A percentile compares a stretch with the other conserved stretches of the same genome.
Conservation (phyloP, 192 early-diverging fungal species). For the Dissophora globulifera region DNA sequence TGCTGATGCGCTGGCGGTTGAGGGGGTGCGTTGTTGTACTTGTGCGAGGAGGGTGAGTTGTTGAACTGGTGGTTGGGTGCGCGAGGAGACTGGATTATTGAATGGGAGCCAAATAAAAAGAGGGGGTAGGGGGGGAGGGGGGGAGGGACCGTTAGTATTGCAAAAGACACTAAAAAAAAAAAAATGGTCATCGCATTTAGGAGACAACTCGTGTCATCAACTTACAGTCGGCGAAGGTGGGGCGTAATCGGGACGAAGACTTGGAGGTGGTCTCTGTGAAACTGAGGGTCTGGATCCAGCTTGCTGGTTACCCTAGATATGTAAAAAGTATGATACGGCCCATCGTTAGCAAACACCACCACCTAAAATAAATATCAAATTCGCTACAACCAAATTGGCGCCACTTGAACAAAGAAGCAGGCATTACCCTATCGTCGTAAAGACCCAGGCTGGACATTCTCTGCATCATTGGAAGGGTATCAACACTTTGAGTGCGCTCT, state of each 20-base stretch:
- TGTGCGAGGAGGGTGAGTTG: conserved; percentile 21
- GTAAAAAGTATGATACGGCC: too few relatives aligned
- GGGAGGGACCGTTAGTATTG: too few relatives aligned
- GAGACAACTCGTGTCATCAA: background rate
- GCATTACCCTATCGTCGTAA: conserved; percentile 43
- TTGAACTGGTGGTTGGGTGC: conserved; percentile 29
- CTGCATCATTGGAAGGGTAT: conserved; percentile 35
- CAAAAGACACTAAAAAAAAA: too few relatives aligned
- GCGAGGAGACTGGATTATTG: conserved; percentile 25
- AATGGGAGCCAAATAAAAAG: too few relatives aligned
- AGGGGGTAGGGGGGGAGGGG: too few relatives aligned
- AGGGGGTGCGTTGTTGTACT: conserved; percentile 15
- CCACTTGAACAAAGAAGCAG: too few relatives aligned
- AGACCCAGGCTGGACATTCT: conserved; percentile 46
- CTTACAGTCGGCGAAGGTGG: conserved; percentile 50
- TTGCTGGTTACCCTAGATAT: conserved; percentile 37
- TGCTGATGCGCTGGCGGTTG: conserved; percentile 18
- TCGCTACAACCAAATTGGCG: background rate
- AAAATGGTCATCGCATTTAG: too few relatives aligned
- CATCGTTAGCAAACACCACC: background rate
- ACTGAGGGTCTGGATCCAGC: conserved; percentile 46
- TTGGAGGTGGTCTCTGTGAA: conserved; percentile 52
- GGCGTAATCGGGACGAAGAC: conserved; percentile 36
- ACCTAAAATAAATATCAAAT: too few relatives aligned
- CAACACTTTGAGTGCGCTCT: conserved; percentile 50